Percentiles rank a stretch among this genome's conserved stretches.
Conservation (phyloP, 2,329 filamentous ascomycete species). For the Penicillium sp. region DNA sequence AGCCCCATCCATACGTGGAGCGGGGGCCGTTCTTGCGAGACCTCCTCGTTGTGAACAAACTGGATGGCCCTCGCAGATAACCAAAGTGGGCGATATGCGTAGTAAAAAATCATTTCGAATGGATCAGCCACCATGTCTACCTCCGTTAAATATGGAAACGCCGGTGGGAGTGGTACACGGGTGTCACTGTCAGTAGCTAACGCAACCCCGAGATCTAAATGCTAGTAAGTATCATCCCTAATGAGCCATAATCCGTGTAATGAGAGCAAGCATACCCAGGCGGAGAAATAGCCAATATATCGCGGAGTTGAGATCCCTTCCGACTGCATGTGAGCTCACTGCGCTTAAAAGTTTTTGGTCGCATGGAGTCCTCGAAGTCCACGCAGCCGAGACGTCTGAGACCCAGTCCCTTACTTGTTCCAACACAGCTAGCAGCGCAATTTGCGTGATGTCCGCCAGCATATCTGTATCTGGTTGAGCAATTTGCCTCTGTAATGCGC, state of each 20-base stretch:
- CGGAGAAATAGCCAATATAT: conserved; percentile 33
- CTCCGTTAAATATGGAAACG: conserved; percentile 14
- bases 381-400: conserved; percentile 15
- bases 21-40: conserved; percentile 5
- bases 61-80: conserved; percentile 28
- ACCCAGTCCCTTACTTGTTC: conserved; percentile 17
- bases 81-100: conserved; percentile 27
- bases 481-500: background rate
- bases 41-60: conserved; percentile 19
- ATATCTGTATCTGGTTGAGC: background rate
- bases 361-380: conserved; percentile 8
- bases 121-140: conserved; percentile 11
- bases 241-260: background rate
- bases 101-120: conserved; percentile 23
- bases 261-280: conserved; percentile 24
- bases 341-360: conserved; percentile 12
- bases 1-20: conserved; percentile 26
- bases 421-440: conserved; percentile 17
- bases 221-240: background rate
- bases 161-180: conserved; percentile 17
- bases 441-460: conserved; percentile 11
- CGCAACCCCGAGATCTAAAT: conserved; percentile 26
- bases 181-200: conserved; percentile 25
- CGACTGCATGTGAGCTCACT: conserved; percentile 16
- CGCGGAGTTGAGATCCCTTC: conserved; percentile 23